Base-by-base conservation (phyloP, 345 rosid genomes). In the Anacardium occidentale region DNA sequence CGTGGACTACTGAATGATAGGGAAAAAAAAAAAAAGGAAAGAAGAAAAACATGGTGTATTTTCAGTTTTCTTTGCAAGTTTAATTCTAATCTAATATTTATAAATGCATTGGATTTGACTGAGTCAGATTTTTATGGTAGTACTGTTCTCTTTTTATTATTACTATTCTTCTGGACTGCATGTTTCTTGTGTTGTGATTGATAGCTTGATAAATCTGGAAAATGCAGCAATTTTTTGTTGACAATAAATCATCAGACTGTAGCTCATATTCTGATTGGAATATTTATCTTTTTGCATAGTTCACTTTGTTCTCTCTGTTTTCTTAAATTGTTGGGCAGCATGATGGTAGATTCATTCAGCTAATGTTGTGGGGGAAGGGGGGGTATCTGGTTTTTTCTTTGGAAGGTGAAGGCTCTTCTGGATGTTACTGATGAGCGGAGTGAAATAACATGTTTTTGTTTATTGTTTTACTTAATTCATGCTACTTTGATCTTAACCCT, bases 81-180 rank as follows among this genome's bases (percentile, higher is more conserved):
- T 45, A 34, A 42, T 58, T 70, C 50, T 42, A 24, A 58, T 70
- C 50, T 42, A 24, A 58, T 44, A 57, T 22, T 45, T 45, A 69
- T 70, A 25, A 70, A 70, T 3, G n/a, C 22, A 17, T 40, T 44
- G 55, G 52, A 70, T 18, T 70, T 70, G 73, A 70, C 45, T 58
- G 7, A 29, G 56, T 58, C 25, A 58, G 73, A 70, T 54, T 21
- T 54, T 21, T 13, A 45, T 37, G 8, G 29, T 29, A 56, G 21
- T 70, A n/a, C 22, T 58, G 17, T 20, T 7, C 4, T 2, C 20
- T 59, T 29, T 58, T 17, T 20, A 10, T 44, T 25, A 5, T 0
- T 45, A 15, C 18, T 58, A 24, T 58, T 69, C 6, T 24, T 69
- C 34, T 70, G 44, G 44, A 17, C 5, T 58, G 65, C 18, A 58